phyloP scores from a whole-genome alignment of 371 early-diverging fungal species.

The Blakeslea trispora region DNA sequence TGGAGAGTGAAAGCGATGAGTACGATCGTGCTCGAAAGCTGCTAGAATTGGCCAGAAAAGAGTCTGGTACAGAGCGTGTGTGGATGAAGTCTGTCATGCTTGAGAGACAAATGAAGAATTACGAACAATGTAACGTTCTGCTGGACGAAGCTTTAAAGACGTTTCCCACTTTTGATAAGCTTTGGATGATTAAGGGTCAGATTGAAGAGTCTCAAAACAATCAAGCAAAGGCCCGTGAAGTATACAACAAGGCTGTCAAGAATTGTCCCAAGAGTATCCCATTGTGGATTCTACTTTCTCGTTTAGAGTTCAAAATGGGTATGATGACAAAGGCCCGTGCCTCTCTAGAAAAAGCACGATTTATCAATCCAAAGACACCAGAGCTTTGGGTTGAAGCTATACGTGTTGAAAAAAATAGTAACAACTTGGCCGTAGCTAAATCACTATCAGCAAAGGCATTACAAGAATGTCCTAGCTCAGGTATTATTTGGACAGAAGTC shows the following conservation, averaged over 20 bases:
- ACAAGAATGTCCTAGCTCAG: constrained; percentile 90
- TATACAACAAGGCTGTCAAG: constrained; percentile 78
- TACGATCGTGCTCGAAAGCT: constrained; percentile 79
- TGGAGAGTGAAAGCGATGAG: constrained; percentile 89
- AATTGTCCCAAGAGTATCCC: constrained; percentile 74
- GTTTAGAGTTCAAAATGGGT: constrained; percentile 77
- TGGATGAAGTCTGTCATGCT: constrained; percentile 96
- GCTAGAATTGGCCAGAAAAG: constrained; percentile 75
- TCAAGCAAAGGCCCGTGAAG: constrained; percentile 72
- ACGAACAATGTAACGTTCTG: constrained; percentile 68
- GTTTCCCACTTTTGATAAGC: constrained; percentile 82
- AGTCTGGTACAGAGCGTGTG: constrained; percentile 74
- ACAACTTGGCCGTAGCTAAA: constrained; percentile 74
- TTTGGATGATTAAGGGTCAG: constrained; percentile 95
- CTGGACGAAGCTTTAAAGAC: constrained; percentile 68
- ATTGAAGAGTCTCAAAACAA: constrained; percentile 61
- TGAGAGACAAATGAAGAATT: constrained; percentile 77
- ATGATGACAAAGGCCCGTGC: constrained; percentile 82
- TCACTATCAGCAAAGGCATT: constrained; percentile 85
- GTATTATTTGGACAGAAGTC: constrained; percentile 86
- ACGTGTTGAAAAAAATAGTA: constrained; percentile 75
- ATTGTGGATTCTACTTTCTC: constrained; percentile 81
- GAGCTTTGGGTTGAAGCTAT: constrained; percentile 91
- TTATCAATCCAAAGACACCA: constrained; percentile 79
- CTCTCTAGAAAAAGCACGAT: constrained; percentile 84